phyloP scores from a whole-genome alignment of 2,329 filamentous ascomycete species.

The Fusarium torreyae region DNA sequence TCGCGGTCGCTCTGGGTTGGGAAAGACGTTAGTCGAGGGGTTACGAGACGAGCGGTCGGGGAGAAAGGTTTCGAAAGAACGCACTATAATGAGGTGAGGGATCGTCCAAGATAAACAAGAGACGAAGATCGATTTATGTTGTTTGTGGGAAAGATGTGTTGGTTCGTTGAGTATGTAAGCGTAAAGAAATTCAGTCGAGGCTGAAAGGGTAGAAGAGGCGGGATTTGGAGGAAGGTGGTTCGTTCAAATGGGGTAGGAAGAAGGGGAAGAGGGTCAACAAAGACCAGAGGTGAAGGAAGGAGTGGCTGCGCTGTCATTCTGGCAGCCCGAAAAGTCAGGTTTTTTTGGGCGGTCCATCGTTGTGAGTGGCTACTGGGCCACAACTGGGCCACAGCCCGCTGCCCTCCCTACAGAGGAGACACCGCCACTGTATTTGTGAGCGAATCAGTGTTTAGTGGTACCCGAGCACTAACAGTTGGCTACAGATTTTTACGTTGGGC shows the following conservation, averaged over 20 bases:
- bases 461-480: constrained; percentile 48
- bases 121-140: constrained; percentile 16
- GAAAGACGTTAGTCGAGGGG: constrained; percentile 47
- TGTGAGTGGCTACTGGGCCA: constrained; percentile 43
- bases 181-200: constrained; percentile 49
- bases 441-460: constrained; percentile 44
- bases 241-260: constrained; percentile 49
- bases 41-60: constrained; percentile 32
- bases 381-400: constrained; percentile 31
- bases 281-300: constrained; percentile 47
- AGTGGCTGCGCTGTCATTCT: constrained; percentile 43
- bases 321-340: constrained; percentile 54
- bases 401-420: constrained; percentile 22
- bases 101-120: constrained; percentile 42
- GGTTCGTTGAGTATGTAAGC: constrained; percentile 32
- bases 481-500: constrained; percentile 37
- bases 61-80: constrained; percentile 42
- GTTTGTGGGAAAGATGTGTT: constrained; percentile 19
- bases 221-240: constrained; percentile 50
- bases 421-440: constrained; percentile 47
- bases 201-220: constrained; percentile 48
- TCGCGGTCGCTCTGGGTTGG: constrained; percentile 48
- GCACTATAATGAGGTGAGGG: constrained; percentile 48
- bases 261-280: constrained; percentile 50
- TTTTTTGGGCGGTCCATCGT: constrained; percentile 43